These are phyloP conservation scores for Chrysosporium keratinophilum DNA, from an alignment of 2,329 filamentous ascomycete species.

Conservation along the genomic window DNA sequence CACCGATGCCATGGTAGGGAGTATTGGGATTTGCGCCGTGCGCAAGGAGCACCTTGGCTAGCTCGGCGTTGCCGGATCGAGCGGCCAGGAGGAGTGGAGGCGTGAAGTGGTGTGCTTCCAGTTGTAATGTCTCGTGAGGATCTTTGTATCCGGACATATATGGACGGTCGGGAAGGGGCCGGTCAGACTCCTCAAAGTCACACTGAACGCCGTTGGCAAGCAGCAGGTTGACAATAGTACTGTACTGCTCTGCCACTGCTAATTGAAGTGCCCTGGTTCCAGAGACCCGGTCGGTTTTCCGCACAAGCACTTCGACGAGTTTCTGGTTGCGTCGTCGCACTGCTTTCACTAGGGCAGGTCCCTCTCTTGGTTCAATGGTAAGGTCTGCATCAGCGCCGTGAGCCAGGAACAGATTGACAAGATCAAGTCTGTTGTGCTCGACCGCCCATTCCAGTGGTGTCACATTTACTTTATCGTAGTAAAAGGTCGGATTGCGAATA, in stretches of 20 bases:
- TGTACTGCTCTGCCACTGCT: conserved; percentile 15
- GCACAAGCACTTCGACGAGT: conserved; percentile 15
- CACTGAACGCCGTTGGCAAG: conserved; percentile 16
- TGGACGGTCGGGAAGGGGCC: conserved; percentile 12
- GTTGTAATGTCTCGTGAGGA: background rate
- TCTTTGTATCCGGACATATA: conserved; percentile 3
- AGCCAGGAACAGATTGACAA: conserved; percentile 16
- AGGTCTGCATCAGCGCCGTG: conserved; percentile 14
- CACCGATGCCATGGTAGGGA: conserved; percentile 15
- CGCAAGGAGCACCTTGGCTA: conserved; percentile 16
- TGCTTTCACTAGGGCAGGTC: conserved; percentile 15
- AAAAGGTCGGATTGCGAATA: background rate
- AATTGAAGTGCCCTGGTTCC: conserved; percentile 16
- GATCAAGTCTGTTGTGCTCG: conserved; percentile 14
- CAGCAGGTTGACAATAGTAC: conserved; percentile 16
- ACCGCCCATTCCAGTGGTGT: conserved; percentile 16
- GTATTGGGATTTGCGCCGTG: conserved; percentile 16
- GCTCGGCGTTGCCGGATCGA: conserved; percentile 13
- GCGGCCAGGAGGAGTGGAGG: conserved; percentile 14
- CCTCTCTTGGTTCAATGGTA: conserved; percentile 8
- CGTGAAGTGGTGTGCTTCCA: conserved; percentile 11
- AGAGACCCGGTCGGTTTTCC: conserved; percentile 14
- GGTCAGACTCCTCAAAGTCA: conserved; percentile 19
- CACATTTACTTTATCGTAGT: conserved; percentile 1
- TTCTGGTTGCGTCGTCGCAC: conserved; percentile 15